Base-by-base conservation (phyloP, 805 yeast genomes). In the Zygoascus ofunaensis region DNA sequence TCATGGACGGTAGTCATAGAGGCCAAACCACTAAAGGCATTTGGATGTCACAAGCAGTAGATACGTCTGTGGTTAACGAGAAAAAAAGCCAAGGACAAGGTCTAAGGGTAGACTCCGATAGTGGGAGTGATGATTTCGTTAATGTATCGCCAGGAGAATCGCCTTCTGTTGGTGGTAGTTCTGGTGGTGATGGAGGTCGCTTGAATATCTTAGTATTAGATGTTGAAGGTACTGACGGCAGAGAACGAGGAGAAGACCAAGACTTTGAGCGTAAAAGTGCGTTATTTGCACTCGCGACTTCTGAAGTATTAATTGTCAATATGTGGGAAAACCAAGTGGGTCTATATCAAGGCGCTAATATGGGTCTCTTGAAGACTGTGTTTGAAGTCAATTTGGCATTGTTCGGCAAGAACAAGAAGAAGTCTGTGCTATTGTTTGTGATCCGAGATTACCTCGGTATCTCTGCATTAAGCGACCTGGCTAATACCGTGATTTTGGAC, bases 151-250 rank as follows among this genome's bases (percentile, higher is more conserved):
- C 41, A 14, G 17, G 41, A 14, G 33, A 43, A 4, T 37, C 26
- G 7, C 20, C 39, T 12, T 36, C 41, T 14, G 42, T 39, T 21
- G 42, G 41, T 17, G 42, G 37, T 34, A 15, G 41, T 3, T 30
- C 42, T 36, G 42, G 45, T 3, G 40, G 49, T 4, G 56, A 55
- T 35, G 46, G 55, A 15, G 47, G 50, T 19, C 54, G 38, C 35
- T 49, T 53, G 4, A 70, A 77, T 50, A 69, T 87, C 8, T 73
- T 86, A 49, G 94, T 92, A 2, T 74, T 92, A 74, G 98, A 92
- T 60, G 97, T 92, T n/a, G 98, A 92, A 65, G 98, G 98, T 40
- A 89, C 97, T 0, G 98, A 92, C 66, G 97, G 98, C 40, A 75
- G 96, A 48, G 98, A 92, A 65, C 76, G 97, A 45, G 97, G 97